These are phyloP conservation scores for Phytopythium vexans DNA, from an alignment of 352 stramenopile genomes.

Conservation along the genomic window DNA sequence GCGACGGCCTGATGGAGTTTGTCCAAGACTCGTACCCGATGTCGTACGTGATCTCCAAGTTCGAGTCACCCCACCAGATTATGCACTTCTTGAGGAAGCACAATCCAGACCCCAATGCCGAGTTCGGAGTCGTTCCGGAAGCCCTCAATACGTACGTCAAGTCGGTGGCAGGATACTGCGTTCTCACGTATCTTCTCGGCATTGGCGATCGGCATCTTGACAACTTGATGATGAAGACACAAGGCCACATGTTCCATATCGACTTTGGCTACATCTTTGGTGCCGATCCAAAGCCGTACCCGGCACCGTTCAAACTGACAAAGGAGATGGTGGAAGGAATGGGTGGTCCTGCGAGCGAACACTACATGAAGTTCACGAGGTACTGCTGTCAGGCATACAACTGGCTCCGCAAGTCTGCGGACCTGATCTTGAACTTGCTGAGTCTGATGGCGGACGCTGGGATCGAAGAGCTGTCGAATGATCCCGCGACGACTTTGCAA, in stretches of 20 bases:
- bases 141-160: constrained; percentile 96
- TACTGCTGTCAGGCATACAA: constrained; percentile 93
- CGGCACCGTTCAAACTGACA: constrained; percentile 98
- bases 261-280: constrained; percentile 99
- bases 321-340: constrained; percentile 97
- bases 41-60: constrained; percentile 93
- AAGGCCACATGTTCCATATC: constrained; percentile 99
- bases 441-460: constrained; percentile 98
- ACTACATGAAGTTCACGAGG: constrained; percentile 92
- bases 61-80: constrained; percentile 90
- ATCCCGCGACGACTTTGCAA: constrained; percentile 79
- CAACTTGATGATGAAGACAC: constrained; percentile 98
- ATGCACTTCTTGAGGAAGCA: constrained; percentile 85
- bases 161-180: constrained; percentile 98
- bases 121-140: constrained; percentile 90
- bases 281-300: constrained; percentile 97
- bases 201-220: constrained; percentile 99
- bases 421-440: constrained; percentile 98
- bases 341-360: constrained; percentile 88
- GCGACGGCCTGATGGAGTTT: constrained; percentile 97
- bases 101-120: constrained; percentile 77
- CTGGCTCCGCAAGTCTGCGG: constrained; percentile 96
- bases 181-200: constrained; percentile 99
- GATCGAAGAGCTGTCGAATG: constrained; percentile 92
- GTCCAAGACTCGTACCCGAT: constrained; percentile 95